These are phyloP conservation scores for Arbutus unedo DNA, from an alignment of 148 eudicot genomes.

Conservation along the genomic window DNA sequence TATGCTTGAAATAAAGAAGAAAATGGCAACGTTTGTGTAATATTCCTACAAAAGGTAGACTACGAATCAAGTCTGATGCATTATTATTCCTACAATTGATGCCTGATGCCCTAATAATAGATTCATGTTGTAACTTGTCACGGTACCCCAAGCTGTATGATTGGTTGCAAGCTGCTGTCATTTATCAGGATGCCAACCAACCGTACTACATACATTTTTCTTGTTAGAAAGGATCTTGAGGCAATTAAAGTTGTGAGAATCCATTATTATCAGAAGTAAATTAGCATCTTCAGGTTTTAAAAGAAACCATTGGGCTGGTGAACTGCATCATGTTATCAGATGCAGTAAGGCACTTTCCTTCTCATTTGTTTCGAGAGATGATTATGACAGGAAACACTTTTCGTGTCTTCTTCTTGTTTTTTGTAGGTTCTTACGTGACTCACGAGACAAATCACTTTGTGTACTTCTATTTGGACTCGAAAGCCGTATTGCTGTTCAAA, in stretches of 20 bases:
- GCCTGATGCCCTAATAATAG: no score
- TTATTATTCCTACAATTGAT: background rate
- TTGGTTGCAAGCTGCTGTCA: background rate
- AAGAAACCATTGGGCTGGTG: background rate
- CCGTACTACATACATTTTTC: background rate
- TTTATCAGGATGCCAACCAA: background rate
- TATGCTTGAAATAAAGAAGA: background rate
- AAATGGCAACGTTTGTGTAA: background rate
- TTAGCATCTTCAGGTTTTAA: background rate
- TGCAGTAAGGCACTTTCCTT: background rate
- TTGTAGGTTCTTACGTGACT: conserved; percentile 87
- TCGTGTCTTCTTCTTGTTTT: background rate
- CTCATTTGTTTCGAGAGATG: background rate
- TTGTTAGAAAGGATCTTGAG: background rate
- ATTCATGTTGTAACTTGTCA: background rate
- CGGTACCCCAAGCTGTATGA: background rate
- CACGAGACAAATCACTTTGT: conserved; percentile 96
- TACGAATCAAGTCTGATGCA: no score
- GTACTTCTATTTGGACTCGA: conserved; percentile 89
- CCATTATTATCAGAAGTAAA: background rate
- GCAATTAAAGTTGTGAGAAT: background rate
- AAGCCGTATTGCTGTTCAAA: conserved; percentile 87
- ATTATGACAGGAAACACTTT: background rate
- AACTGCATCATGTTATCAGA: background rate
- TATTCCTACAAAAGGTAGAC: background rate